phyloP scores from a whole-genome alignment of 345 rosid species.

The Lumnitzera littorea region DNA sequence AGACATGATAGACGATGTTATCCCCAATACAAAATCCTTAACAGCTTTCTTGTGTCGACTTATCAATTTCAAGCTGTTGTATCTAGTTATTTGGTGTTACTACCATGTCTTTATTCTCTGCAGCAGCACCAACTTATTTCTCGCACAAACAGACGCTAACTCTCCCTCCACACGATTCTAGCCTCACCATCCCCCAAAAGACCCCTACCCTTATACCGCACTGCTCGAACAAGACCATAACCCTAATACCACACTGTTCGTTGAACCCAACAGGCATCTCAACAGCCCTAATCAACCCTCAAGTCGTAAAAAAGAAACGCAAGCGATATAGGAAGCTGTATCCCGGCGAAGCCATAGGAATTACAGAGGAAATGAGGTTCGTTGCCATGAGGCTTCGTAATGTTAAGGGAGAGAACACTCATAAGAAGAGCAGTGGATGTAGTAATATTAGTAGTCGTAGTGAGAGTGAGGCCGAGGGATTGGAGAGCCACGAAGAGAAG shows the following conservation, averaged over 20 bases:
- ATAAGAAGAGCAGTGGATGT: conserved; percentile 6
- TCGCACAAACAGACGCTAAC: too few species aligned
- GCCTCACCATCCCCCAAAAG: too few species aligned
- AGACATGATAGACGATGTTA: too few species aligned
- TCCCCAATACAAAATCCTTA: too few species aligned
- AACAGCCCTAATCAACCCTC: conserved; percentile 3
- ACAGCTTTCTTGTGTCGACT: too few species aligned
- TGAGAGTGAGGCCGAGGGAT: conserved; percentile 3
- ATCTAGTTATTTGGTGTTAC: too few species aligned
- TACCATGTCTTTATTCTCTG: too few species aligned
- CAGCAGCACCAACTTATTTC: too few species aligned
- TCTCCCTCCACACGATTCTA: too few species aligned
- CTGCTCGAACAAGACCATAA: conserved; percentile 4
- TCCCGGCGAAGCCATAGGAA: conserved; percentile 83
- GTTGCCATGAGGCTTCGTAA: conserved; percentile 91
- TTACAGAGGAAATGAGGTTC: conserved; percentile 92
- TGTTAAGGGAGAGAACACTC: conserved; percentile 38
- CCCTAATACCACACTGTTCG: conserved; percentile 14
- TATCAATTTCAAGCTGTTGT: too few species aligned
- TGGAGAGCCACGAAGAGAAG: neutral
- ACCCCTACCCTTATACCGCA: conserved; percentile 2
- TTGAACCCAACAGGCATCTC: neutral
- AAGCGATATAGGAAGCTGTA: conserved; percentile 58
- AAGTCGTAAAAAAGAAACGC: conserved; percentile 42
- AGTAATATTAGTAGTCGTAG: neutral